Conservation (phyloP, 2,329 filamentous ascomycete genomes). For the Scortechinia acanthostroma region DNA sequence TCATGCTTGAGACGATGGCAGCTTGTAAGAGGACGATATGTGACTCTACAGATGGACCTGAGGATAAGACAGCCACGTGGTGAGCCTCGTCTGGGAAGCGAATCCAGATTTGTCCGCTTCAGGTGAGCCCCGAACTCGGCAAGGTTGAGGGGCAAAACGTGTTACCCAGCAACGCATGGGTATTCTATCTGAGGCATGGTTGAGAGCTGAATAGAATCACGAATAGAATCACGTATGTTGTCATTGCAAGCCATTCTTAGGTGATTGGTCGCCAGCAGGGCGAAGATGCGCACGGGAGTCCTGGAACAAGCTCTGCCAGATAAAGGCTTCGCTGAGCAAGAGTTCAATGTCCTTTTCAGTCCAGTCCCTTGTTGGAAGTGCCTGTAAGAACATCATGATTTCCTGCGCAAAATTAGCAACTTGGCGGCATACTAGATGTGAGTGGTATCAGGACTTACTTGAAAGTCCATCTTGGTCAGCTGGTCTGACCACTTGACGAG, state of each 20-base stretch:
- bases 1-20: too few relatives aligned
- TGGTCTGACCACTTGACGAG: slow-evolving; percentile 97
- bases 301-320: slow-evolving; percentile 96
- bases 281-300: slow-evolving; percentile 85
- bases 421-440: background rate
- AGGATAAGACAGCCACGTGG: too few relatives aligned
- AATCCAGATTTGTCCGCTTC: too few relatives aligned
- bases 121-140: too few relatives aligned
- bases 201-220: too few relatives aligned
- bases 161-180: too few relatives aligned
- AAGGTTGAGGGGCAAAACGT: too few relatives aligned
- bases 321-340: slow-evolving; percentile 89
- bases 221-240: background rate
- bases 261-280: background rate
- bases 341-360: slow-evolving; percentile 97
- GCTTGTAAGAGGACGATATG: too few relatives aligned
- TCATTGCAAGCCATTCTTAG: background rate
- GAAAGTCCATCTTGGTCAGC: slow-evolving; percentile 91
- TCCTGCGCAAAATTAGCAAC: slow-evolving; percentile 21
- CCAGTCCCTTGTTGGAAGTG: slow-evolving; percentile 85
- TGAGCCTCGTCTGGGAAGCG: too few relatives aligned
- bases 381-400: slow-evolving; percentile 98
- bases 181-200: too few relatives aligned
- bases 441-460: too few relatives aligned
- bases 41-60: too few relatives aligned